Evolutionary conservation across 306 rosid species (phyloP), one percentile per base, ranked within the genome.

Genomic region (Clitoria ternatea): DNA sequence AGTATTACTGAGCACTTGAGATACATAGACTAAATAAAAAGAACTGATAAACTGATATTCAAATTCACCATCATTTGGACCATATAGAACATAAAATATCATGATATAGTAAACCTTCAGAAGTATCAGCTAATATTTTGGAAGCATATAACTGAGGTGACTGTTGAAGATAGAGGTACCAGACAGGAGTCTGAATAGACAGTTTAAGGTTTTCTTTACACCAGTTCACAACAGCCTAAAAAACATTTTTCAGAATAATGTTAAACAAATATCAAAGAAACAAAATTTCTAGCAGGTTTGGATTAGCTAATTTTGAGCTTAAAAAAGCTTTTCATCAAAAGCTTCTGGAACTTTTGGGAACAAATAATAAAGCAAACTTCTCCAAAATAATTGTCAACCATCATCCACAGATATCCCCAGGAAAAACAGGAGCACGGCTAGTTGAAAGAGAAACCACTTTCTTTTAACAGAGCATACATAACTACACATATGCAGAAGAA

Each of bases 181-280:
- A 91, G 82, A 91, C 86, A 67, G 99, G 96, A 61, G 91, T 91
- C 27, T 82, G 87, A 29, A 95, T 78, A 48, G 99, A 87, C 62
- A 95, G 85, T 53, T 87, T 85, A 42, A 95, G 85, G 65, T 79
- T 79, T 71, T 74, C 91, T 85, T 83, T 95, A 4, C 96, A 89
- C 99, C 99, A 95, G 82, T 85, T 84, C 61, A 91, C 96, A 77
- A 91, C 83, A 73, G 78, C 92, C 99, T 91, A 63, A 48, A 70
- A 49, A 50, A 84, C n/a, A 77, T 63, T 35, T 35, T n/a, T 54
- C 47, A 78, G 12, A 61, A 43, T 52, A 67, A 9, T 60, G 62
- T 63, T 39, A 69, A 78, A 76, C 23, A 54, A 68, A 36, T 30
- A 72, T 20, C 70, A 66, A 33, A 55, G 42, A 35, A 74, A 45